Conservation (phyloP, 192 early-diverging fungal species). For the Rhizophagus sp. region DNA sequence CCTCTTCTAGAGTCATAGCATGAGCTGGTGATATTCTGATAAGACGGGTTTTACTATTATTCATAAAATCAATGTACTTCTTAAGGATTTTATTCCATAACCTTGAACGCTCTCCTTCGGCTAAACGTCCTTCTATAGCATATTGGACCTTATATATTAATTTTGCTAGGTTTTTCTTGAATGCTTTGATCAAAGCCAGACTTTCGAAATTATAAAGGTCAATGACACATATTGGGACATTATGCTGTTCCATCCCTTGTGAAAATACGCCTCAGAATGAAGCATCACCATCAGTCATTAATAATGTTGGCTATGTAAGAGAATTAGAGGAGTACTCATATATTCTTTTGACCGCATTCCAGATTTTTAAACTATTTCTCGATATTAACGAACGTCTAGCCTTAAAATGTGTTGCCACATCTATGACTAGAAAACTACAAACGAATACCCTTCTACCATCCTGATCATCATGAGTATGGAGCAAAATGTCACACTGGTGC, state of each 20-base stretch:
- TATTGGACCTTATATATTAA: constrained; percentile 22
- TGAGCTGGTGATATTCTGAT: neutral
- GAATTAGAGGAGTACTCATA: constrained; percentile 3
- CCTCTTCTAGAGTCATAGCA: too few species aligned
- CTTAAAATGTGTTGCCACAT: neutral
- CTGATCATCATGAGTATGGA: constrained; percentile 15
- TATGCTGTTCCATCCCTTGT: constrained; percentile 17
- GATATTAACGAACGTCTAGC: neutral
- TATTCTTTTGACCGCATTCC: constrained; percentile 19
- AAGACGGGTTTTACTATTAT: constrained; percentile 15
- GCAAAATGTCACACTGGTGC: too few species aligned
- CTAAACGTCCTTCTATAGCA: constrained; percentile 1
- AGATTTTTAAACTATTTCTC: constrained; percentile 18
- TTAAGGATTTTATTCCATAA: constrained; percentile 19
- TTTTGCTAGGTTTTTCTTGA: neutral
- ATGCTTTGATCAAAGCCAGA: constrained; percentile 12
- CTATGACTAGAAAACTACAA: constrained; percentile 1
- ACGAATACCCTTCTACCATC: neutral
- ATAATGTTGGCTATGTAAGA: constrained; percentile 10
- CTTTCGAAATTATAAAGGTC: constrained; percentile 18
- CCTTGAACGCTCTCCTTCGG: neutral
- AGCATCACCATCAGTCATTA: constrained; percentile 20
- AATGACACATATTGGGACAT: constrained; percentile 14
- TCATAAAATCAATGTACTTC: constrained; percentile 21
- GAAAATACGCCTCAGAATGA: neutral